These are phyloP conservation scores for Pyricularia sp. DNA, from an alignment of 2,329 filamentous ascomycete species.

Conservation along the genomic window DNA sequence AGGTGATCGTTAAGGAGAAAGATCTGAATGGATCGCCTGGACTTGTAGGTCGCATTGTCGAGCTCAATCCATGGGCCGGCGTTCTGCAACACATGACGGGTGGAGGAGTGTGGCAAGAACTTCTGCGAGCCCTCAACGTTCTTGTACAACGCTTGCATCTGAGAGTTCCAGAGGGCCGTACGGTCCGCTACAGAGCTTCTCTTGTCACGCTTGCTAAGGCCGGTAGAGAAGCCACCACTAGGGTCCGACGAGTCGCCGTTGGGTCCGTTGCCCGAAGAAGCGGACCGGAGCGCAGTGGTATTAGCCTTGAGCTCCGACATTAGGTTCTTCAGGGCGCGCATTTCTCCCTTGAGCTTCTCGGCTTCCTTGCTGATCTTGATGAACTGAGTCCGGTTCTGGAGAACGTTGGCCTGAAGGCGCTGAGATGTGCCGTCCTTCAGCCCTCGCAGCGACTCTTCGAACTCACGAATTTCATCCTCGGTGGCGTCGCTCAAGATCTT, in stretches of 20 bases:
- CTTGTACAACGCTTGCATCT: conserved; percentile 83
- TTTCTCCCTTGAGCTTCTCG: conserved; percentile 93
- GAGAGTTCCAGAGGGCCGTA: conserved; percentile 57
- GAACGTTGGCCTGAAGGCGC: conserved; percentile 89
- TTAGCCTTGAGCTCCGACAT: conserved; percentile 89
- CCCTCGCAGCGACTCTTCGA: conserved; percentile 65
- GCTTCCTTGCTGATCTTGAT: conserved; percentile 99
- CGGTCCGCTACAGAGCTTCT: conserved; percentile 76
- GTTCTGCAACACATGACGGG: conserved; percentile 90
- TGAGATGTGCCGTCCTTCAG: conserved; percentile 69
- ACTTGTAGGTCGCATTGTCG: conserved; percentile 96
- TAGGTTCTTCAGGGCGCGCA: conserved; percentile 79
- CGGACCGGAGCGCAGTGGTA: conserved; percentile 53
- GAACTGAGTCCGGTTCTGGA: conserved; percentile 95
- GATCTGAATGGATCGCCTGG: conserved; percentile 78
- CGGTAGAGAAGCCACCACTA: conserved; percentile 39
- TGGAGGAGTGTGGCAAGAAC: conserved; percentile 80
- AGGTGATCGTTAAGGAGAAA: conserved; percentile 93
- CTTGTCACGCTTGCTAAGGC: conserved; percentile 64
- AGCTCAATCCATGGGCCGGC: conserved; percentile 92
- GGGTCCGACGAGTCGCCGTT: conserved; percentile 32
- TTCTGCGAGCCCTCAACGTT: conserved; percentile 97
- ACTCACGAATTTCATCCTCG: conserved; percentile 78
- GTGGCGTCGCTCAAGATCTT: conserved; percentile 72
- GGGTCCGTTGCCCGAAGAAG: conserved; percentile 31